Base-by-base conservation (phyloP, 192 early-diverging fungal species). In the Haplosporangium gracile region DNA sequence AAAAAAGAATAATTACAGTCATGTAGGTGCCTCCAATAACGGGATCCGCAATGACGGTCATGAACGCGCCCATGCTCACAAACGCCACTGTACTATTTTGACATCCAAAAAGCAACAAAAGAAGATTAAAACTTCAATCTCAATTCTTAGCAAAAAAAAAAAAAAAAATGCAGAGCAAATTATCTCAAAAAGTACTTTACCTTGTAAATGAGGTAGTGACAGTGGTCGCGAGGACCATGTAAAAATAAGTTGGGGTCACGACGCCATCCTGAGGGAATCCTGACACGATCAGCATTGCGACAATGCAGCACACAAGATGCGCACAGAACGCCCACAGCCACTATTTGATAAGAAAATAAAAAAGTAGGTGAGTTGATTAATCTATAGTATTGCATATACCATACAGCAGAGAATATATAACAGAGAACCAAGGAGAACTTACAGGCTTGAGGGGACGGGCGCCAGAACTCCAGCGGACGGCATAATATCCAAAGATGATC, bases 401-500 rank as follows among this genome's bases (percentile, higher is more conserved):
- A 26, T 15, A n/a, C n/a, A 10, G 0, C 55, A 11, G 15, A 57
- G 0, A 40, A 53, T n/a, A n/a, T n/a, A n/a, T 9, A 65, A 65
- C 0, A 26, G 22, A 47, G 69, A 39, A 68, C 42, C 29, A 77
- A 26, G 9, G 34, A 60, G 1, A 49, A 83, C 88, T 87, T 89
- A 96, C 95, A 26, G 98, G 97, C n/a, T 89, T 93, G 76, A 98
- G 89, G 8, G 98, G 97, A 36, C 94, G 90, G 22, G 88, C 82
- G 10, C 98, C 98, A 78, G 89, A 93, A 78, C 96, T 97, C 98
- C 98, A 99, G 73, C 95, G 95, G 11, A 97, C 98, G 0, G 98
- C 98, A 86, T 97, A 98, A 87, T 99, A 99, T 18, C 98, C 98
- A 92, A 99, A 97, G 70, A 98, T 88, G 53, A 99, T 94, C 89